Percentiles rank a stretch among this genome's conserved stretches.
Conservation (phyloP, 352 stramenopile genomes). For the Globisporangium splendens region DNA sequence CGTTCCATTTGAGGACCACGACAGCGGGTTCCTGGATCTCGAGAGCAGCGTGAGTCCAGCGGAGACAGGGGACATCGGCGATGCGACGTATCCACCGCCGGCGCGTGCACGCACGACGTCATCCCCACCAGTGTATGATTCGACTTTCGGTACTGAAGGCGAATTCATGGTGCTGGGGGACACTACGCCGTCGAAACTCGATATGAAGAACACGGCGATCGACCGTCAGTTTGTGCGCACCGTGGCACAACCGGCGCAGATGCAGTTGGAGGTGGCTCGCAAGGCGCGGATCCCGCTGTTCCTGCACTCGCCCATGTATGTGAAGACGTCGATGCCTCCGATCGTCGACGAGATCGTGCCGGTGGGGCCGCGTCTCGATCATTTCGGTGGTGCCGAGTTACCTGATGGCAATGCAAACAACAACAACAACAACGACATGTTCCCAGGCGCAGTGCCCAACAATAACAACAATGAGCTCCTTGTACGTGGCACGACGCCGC, state of each 20-base stretch:
- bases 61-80: slow-evolving; percentile 22
- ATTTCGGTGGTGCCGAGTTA: slow-evolving; percentile 17
- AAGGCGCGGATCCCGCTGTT: slow-evolving; percentile 84
- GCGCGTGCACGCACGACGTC: background rate
- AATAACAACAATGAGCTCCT: background rate
- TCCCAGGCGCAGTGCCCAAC: slow-evolving; percentile 9
- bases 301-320: slow-evolving; percentile 85
- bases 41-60: slow-evolving; percentile 29
- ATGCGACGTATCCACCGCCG: slow-evolving; percentile 14
- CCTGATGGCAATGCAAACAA: slow-evolving; percentile 16
- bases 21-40: slow-evolving; percentile 46
- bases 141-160: background rate
- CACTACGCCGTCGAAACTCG: slow-evolving; percentile 32
- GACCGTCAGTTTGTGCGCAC: slow-evolving; percentile 69
- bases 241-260: slow-evolving; percentile 73
- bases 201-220: slow-evolving; percentile 46
- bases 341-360: slow-evolving; percentile 43
- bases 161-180: no score
- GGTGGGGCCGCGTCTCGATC: slow-evolving; percentile 12
- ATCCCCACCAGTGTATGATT: slow-evolving; percentile 8
- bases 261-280: slow-evolving; percentile 81
- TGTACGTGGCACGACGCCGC: slow-evolving; percentile 21
- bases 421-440: no score
- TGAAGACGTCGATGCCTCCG: slow-evolving; percentile 58
- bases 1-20: slow-evolving; percentile 51